Base-by-base conservation (phyloP, 805 yeast species). In the Grigorovia jiainica region DNA sequence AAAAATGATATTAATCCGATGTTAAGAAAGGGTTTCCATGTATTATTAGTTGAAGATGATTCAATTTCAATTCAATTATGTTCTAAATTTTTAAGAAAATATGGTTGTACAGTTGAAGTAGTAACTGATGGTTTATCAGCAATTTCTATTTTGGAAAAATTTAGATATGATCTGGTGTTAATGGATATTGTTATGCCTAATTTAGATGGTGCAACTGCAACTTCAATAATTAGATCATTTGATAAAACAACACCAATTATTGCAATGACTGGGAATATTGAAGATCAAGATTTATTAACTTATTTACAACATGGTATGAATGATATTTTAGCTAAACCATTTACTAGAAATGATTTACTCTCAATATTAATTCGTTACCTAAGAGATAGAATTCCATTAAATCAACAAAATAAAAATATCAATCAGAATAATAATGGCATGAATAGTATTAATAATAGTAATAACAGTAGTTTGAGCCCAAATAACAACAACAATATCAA, bases 141-240 rank as follows among this genome's bases (percentile, higher is more conserved):
- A 3, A 87, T 92, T 35, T 73, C 78, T 27, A 81, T 79, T 0
- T 75, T 83, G 24, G 89, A 81, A 55, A 75, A 76, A 39, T 75
- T 76, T 29, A 75, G 79, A 51, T 84, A 79, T 54, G 95, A 82
- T 61, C 65, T 84, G 44, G 90, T 84, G 1, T 60, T 84, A 35
- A 84, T 84, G 95, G 95, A 84, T 63, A 84, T 84, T 40, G 90
- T 84, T 18, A 84, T 84, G 92, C 95, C 95, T 10, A 83, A 82
- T 57, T 62, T 84, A 51, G 87, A 86, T 66, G 87, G 96, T 54
- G 87, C 89, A 17, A 80, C 95, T 2, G 96, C 96, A 1, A 83
- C 96, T 1, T 82, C 90, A 33, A 78, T 90, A 35, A 87, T 92
- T 38, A 72, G 97, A 51, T 78, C 82, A 16, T 85, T 86, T 57